Conservation (phyloP, 768 basidiomycete species). For the Cytidiella melzeri region DNA sequence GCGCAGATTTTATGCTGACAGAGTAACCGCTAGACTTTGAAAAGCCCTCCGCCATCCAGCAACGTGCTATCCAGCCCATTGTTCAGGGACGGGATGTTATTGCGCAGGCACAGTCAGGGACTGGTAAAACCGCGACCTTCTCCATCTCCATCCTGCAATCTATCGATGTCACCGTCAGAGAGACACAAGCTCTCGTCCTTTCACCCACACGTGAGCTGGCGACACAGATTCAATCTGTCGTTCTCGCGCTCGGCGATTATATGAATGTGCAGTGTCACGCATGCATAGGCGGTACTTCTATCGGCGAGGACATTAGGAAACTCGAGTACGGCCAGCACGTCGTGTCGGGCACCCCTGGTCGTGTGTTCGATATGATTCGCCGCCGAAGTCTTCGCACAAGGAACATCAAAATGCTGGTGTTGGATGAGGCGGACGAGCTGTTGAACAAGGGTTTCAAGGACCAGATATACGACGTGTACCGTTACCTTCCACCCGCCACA, state of each 20-base stretch:
- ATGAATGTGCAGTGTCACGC: slow-evolving; percentile 99
- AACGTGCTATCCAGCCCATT: slow-evolving; percentile 95
- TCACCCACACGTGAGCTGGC: slow-evolving; percentile 98
- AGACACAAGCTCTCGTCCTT: slow-evolving; percentile 93
- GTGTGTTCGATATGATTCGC: slow-evolving; percentile 99
- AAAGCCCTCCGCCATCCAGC: slow-evolving; percentile 98
- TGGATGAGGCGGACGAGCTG: slow-evolving; percentile 94
- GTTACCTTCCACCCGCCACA: slow-evolving; percentile 93
- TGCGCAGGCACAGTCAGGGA: slow-evolving; percentile 98
- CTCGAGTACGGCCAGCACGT: slow-evolving; percentile 97
- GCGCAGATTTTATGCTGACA: neutral
- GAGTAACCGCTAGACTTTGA: slow-evolving; percentile 62
- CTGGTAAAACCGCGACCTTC: slow-evolving; percentile 99
- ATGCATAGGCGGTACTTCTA: slow-evolving; percentile 95
- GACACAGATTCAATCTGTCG: slow-evolving; percentile 97
- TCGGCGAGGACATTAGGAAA: slow-evolving; percentile 96
- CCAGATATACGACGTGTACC: slow-evolving; percentile 98
- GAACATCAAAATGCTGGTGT: slow-evolving; percentile 96
- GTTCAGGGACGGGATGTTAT: slow-evolving; percentile 96
- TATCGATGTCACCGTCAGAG: slow-evolving; percentile 91
- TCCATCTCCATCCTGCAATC: slow-evolving; percentile 97
- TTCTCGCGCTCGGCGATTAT: slow-evolving; percentile 94
- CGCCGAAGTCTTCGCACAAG: slow-evolving; percentile 87
- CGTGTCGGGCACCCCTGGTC: slow-evolving; percentile 94
- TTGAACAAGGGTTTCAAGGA: slow-evolving; percentile 99